Conservation (phyloP, 2,329 filamentous ascomycete genomes). For the Xylariaceae sp. region DNA sequence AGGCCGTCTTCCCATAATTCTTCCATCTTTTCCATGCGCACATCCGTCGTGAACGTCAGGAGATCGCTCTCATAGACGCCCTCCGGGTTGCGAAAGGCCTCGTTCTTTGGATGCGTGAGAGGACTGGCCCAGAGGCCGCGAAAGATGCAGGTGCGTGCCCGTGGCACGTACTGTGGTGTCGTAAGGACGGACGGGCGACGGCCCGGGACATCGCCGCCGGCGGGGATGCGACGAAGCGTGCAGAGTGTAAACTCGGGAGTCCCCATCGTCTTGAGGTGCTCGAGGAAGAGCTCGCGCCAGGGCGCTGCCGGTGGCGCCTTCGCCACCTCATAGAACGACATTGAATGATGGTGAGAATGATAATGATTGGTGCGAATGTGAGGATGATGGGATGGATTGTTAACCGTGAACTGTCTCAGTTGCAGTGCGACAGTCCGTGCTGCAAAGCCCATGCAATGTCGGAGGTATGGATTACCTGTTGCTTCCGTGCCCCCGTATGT, state of each 20-base stretch:
- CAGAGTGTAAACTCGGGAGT: conserved; percentile 47
- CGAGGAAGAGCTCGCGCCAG: conserved; percentile 49
- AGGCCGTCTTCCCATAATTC: conserved; percentile 52
- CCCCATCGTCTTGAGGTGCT: conserved; percentile 45
- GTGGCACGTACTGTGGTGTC: conserved; percentile 40
- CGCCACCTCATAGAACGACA: background rate
- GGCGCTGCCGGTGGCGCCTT: conserved; percentile 37
- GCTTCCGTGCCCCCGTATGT: background rate
- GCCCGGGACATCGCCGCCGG: background rate
- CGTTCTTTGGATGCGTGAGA: conserved; percentile 66
- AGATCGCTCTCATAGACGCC: conserved; percentile 68
- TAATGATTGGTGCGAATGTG: conserved; percentile 2
- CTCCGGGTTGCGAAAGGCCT: conserved; percentile 63
- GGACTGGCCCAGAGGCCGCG: conserved; percentile 78
- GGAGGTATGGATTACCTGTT: background rate
- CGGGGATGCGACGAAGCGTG: conserved; percentile 41
- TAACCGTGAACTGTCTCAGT: conserved; percentile 22
- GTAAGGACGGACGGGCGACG: conserved; percentile 22
- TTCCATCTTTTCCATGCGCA: conserved; percentile 74
- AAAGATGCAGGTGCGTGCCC: conserved; percentile 75
- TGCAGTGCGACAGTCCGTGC: conserved; percentile 4
- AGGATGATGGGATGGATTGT: background rate
- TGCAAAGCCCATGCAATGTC: background rate
- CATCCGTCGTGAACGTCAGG: conserved; percentile 80
- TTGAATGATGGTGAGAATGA: conserved; percentile 11